Percentiles rank a stretch among this genome's conserved stretches.
phyloP scores from a whole-genome alignment of 106 monocot genomes.

The Dioscorea dumetorum region DNA sequence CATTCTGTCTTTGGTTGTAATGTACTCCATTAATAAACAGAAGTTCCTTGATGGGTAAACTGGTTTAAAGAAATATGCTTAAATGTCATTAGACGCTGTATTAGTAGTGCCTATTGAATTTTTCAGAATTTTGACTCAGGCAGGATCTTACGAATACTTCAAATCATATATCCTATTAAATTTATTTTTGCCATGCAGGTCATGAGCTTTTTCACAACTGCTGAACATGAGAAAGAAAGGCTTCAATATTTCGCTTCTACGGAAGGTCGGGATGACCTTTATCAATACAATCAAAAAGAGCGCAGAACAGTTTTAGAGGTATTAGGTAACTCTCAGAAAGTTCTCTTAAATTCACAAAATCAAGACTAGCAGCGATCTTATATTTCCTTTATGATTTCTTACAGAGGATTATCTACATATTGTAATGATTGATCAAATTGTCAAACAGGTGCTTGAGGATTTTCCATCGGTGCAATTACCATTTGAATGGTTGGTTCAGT shows the following conservation, averaged over 20 bases:
- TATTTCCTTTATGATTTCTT: background rate
- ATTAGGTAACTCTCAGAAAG: background rate
- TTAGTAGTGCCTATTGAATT: no score
- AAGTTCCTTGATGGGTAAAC: no score
- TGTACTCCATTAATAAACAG: no score
- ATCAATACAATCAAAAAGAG: slow-evolving; percentile 94
- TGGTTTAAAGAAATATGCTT: no score
- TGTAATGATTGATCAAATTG: slow-evolving; percentile 1
- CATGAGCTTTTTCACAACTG: slow-evolving; percentile 82
- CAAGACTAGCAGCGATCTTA: background rate
- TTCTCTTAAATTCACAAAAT: no score
- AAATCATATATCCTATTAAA: no score
- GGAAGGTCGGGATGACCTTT: slow-evolving; percentile 95
- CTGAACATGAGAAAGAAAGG: slow-evolving; percentile 90
- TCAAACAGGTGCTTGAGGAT: slow-evolving; percentile 74
- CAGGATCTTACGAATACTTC: no score
- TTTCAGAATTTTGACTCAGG: no score
- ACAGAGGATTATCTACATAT: no score
- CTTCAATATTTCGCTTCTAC: slow-evolving; percentile 89
- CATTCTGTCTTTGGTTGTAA: no score
- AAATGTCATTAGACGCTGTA: no score
- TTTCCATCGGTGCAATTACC: slow-evolving; percentile 91
- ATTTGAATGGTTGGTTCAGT: slow-evolving; percentile 90
- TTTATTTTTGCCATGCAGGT: slow-evolving; percentile 32
- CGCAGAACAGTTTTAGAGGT: slow-evolving; percentile 84